These are phyloP conservation scores for Monosporascus sp. DNA, from an alignment of 2,329 filamentous ascomycete genomes.

Conservation along the genomic window DNA sequence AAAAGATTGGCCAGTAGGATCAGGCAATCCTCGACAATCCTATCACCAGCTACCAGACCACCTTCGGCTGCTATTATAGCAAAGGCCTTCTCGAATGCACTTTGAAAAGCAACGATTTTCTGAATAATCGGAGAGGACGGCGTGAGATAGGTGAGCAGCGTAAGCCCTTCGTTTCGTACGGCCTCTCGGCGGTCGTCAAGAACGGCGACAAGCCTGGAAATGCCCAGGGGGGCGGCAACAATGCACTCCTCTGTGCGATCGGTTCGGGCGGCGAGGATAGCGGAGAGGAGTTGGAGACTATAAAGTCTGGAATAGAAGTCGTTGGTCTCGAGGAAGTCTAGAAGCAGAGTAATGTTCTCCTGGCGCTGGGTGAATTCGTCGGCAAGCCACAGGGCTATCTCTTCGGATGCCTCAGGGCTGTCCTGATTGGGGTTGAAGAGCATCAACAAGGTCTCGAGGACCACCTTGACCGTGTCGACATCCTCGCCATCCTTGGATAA, in stretches of 20 bases:
- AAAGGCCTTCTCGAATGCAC: slow-evolving; percentile 85
- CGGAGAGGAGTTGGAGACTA: slow-evolving; percentile 80
- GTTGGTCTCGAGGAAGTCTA: slow-evolving; percentile 79
- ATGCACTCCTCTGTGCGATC: slow-evolving; percentile 94
- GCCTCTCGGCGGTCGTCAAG: slow-evolving; percentile 84
- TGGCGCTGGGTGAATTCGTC: slow-evolving; percentile 97
- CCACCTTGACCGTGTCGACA: slow-evolving; percentile 91
- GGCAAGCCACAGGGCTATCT: slow-evolving; percentile 91
- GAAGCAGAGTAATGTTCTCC: slow-evolving; percentile 88
- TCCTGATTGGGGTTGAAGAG: slow-evolving; percentile 69
- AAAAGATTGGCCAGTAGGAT: slow-evolving; percentile 87
- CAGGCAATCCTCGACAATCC: slow-evolving; percentile 87
- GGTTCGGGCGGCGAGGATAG: slow-evolving; percentile 78
- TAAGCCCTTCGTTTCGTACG: slow-evolving; percentile 79
- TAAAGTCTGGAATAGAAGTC: slow-evolving; percentile 93
- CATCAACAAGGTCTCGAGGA: slow-evolving; percentile 91
- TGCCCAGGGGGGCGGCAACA: slow-evolving; percentile 80
- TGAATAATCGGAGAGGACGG: slow-evolving; percentile 83
- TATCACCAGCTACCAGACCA: slow-evolving; percentile 73
- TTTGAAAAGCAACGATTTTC: slow-evolving; percentile 92
- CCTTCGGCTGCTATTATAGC: slow-evolving; percentile 77
- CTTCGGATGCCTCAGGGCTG: slow-evolving; percentile 89
- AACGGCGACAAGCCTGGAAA: slow-evolving; percentile 76
- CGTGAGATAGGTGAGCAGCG: slow-evolving; percentile 83
- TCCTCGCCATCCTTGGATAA: slow-evolving; percentile 86